Conservation (phyloP, 2,329 filamentous ascomycete genomes). For the Sporothrix pallida region DNA sequence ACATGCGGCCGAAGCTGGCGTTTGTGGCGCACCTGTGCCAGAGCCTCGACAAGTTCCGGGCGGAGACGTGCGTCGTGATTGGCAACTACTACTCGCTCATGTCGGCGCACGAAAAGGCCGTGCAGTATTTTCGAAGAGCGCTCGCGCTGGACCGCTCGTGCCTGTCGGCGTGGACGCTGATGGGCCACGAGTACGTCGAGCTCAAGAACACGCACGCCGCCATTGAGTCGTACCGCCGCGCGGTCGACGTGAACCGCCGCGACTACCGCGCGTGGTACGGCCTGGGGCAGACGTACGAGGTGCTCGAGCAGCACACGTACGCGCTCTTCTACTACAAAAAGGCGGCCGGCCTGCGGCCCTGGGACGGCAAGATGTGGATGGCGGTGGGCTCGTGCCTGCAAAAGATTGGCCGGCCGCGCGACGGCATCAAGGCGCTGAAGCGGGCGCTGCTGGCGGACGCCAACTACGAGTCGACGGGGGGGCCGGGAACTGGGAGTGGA, state of each 20-base stretch:
- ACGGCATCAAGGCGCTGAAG: constrained; percentile 94
- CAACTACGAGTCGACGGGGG: constrained; percentile 70
- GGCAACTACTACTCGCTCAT: constrained; percentile 97
- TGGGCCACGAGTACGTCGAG: constrained; percentile 99
- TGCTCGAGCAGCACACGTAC: constrained; percentile 97
- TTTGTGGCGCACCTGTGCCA: constrained; percentile 92
- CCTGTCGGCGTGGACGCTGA: constrained; percentile 94
- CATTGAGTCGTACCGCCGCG: constrained; percentile 93
- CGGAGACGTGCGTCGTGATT: constrained; percentile 94
- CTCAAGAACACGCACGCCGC: constrained; percentile 98
- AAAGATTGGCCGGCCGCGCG: constrained; percentile 83
- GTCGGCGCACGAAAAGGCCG: constrained; percentile 95
- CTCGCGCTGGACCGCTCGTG: constrained; percentile 89
- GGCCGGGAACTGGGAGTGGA: constrained; percentile 48
- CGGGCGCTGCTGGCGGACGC: constrained; percentile 86
- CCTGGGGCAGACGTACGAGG: constrained; percentile 93
- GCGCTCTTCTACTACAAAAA: constrained; percentile 98
- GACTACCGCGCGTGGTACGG: constrained; percentile 99
- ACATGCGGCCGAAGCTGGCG: constrained; percentile 83
- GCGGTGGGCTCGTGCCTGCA: constrained; percentile 91
- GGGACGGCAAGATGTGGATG: constrained; percentile 99
- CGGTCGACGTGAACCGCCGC: constrained; percentile 92
- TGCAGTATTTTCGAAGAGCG: constrained; percentile 95
- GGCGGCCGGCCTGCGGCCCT: constrained; percentile 88
- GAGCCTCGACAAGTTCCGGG: constrained; percentile 91